phyloP scores from a whole-genome alignment of 2,329 filamentous ascomycete species.

The Geosmithia flava region DNA sequence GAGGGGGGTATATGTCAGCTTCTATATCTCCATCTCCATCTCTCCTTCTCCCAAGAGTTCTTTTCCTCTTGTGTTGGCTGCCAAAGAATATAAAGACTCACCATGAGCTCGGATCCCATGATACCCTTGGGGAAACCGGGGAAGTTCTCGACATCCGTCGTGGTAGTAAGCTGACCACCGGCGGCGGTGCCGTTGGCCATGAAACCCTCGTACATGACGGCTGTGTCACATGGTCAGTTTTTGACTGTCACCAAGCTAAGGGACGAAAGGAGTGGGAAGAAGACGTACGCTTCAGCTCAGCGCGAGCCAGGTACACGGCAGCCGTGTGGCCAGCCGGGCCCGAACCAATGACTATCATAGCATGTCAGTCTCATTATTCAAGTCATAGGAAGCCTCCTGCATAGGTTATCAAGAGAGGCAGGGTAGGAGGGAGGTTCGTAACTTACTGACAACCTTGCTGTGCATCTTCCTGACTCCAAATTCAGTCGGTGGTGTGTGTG shows the following conservation, averaged over 20 bases:
- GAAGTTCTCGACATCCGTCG: constrained; percentile 97
- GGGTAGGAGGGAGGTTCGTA: constrained; percentile 14
- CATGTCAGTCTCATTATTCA: neutral
- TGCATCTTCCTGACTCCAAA: constrained; percentile 59
- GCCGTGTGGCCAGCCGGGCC: constrained; percentile 96
- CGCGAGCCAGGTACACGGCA: constrained; percentile 88
- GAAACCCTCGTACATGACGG: constrained; percentile 95
- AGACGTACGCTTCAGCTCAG: constrained; percentile 69
- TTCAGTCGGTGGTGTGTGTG: constrained; percentile 18
- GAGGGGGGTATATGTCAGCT: neutral
- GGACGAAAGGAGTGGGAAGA: neutral
- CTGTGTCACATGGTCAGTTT: constrained; percentile 20
- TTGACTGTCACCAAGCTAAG: neutral
- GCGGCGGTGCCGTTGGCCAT: constrained; percentile 93
- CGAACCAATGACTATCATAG: constrained; percentile 61
- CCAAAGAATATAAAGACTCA: constrained; percentile 15
- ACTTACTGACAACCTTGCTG: constrained; percentile 76
- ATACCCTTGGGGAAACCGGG: constrained; percentile 88
- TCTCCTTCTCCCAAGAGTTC: no score
- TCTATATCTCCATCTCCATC: constrained; percentile 4
- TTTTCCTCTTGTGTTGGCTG: no score
- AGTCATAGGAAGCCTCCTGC: no score
- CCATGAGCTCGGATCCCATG: constrained; percentile 80
- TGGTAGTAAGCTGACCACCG: constrained; percentile 93
- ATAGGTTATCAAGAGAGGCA: no score